Conservation (phyloP, 768 basidiomycete genomes). For the Psilocybe sp. region DNA sequence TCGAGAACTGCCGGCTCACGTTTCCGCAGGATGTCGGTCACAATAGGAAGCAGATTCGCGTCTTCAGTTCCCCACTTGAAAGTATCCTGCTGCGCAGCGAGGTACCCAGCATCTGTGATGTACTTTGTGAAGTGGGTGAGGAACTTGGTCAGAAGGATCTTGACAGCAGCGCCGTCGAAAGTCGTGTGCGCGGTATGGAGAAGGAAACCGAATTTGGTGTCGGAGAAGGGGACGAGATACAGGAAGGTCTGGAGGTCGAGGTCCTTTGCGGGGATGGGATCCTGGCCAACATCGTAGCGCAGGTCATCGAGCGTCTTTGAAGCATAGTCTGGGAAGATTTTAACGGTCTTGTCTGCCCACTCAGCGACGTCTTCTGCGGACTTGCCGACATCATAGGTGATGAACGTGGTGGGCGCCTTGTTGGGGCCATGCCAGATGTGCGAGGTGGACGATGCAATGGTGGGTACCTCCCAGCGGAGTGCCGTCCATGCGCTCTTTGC, state of each 20-base stretch:
- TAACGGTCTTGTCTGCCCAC: conserved; percentile 10
- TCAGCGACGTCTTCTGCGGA: conserved; percentile 11
- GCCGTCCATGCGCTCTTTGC: conserved; percentile 13
- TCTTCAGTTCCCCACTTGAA: conserved; percentile 12
- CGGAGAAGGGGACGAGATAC: conserved; percentile 14
- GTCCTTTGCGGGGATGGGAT: conserved; percentile 14
- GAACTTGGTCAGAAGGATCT: conserved; percentile 15
- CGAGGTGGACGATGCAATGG: conserved; percentile 11
- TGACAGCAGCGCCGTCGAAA: conserved; percentile 15
- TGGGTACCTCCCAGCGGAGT: conserved; percentile 18
- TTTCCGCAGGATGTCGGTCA: conserved; percentile 13
- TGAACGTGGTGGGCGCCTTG: conserved; percentile 11
- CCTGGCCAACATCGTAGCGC: conserved; percentile 16
- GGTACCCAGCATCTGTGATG: conserved; percentile 6
- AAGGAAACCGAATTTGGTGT: conserved; percentile 14
- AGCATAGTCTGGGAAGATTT: conserved; percentile 7
- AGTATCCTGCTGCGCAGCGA: neutral
- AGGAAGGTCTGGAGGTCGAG: conserved; percentile 16
- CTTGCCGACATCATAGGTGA: conserved; percentile 14
- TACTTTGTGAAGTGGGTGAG: conserved; percentile 10
- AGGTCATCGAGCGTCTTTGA: conserved; percentile 14
- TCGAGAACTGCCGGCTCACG: conserved; percentile 11
- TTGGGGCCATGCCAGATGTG: conserved; percentile 10
- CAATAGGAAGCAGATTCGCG: conserved; percentile 8
- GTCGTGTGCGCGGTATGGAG: conserved; percentile 16